Evolutionary conservation across 2,329 filamentous ascomycete species (phyloP).

Genomic region (Xylaria digitata): DNA sequence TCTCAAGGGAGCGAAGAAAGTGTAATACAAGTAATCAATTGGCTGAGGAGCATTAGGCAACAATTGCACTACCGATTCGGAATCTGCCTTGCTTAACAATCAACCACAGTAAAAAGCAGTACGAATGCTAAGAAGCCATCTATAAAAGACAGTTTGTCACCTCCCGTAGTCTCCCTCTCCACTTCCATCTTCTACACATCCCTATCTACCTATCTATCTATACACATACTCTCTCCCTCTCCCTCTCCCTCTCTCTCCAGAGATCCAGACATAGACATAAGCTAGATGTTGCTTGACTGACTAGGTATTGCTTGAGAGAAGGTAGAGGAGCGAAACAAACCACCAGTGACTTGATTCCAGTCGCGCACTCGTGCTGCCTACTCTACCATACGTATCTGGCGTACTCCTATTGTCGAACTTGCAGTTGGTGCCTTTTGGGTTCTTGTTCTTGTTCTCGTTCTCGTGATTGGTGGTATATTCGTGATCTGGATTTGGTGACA

Average conservation of each 20-base stretch:
- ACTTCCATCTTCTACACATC: background rate
- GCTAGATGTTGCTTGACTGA: no score
- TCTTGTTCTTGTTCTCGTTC: no score
- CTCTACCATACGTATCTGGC: constrained; percentile 10
- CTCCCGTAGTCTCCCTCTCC: background rate
- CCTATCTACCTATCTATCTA: no score
- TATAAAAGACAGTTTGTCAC: constrained; percentile 37
- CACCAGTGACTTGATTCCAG: constrained; percentile 13
- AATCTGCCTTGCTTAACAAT: constrained; percentile 51
- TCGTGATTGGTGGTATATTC: constrained; percentile 28
- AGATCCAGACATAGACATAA: background rate
- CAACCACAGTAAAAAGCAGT: constrained; percentile 23
- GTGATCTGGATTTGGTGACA: constrained; percentile 13
- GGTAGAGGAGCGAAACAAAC: constrained; percentile 18
- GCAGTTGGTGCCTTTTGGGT: background rate
- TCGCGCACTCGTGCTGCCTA: constrained; percentile 8
- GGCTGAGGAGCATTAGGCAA: constrained; percentile 36
- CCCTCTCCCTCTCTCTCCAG: background rate
- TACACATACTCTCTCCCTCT: no score
- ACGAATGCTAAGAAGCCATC: constrained; percentile 31
- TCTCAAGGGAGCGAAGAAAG: background rate
- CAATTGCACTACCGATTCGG: constrained; percentile 26
- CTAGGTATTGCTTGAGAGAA: constrained; percentile 12
- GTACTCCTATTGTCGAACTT: constrained; percentile 9
- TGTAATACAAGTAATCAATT: constrained; percentile 16